Percentiles rank a stretch among this genome's conserved stretches.
Evolutionary conservation across 768 basidiomycete genomes (phyloP).

Genomic region (Boletales sp.): DNA sequence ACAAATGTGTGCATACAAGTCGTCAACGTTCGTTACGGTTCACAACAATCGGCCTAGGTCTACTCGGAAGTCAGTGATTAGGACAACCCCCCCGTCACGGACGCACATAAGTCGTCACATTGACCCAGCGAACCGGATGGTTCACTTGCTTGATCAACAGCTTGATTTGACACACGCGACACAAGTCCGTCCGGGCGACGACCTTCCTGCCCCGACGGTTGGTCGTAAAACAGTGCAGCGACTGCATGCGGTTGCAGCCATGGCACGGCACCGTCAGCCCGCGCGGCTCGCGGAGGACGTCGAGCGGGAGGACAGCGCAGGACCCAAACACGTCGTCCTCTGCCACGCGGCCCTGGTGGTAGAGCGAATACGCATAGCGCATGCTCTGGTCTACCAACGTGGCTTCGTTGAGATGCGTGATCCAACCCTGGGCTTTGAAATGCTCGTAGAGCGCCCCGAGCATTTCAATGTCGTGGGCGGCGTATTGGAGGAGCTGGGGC

Average conservation of each 20-base stretch:
- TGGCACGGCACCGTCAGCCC: constrained; percentile 22
- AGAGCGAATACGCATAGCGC: constrained; percentile 28
- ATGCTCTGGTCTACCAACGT: constrained; percentile 23
- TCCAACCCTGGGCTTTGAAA: constrained; percentile 28
- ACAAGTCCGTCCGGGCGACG: constrained; percentile 21
- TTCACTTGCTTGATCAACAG: constrained; percentile 22
- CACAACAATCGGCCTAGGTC: neutral
- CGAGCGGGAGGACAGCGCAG: constrained; percentile 21
- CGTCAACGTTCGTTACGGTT: neutral
- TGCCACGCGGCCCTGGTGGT: constrained; percentile 24
- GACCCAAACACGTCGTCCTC: constrained; percentile 24
- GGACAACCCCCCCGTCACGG: too few relatives aligned
- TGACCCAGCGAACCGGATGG: constrained; percentile 21
- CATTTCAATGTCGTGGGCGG: constrained; percentile 41
- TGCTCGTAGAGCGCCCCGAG: constrained; percentile 34
- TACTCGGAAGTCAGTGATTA: constrained; percentile 10
- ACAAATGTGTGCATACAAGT: neutral
- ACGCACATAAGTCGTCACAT: constrained; percentile 15
- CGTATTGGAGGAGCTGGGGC: constrained; percentile 35
- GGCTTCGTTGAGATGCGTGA: constrained; percentile 14
- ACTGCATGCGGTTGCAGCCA: constrained; percentile 27
- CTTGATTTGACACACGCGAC: constrained; percentile 31
- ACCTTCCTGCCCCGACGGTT: constrained; percentile 14
- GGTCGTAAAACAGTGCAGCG: constrained; percentile 25
- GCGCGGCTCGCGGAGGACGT: constrained; percentile 23